Evolutionary conservation across 345 rosid species (phyloP), one percentile per base, ranked within the genome.

Genomic region (Populus alba): DNA sequence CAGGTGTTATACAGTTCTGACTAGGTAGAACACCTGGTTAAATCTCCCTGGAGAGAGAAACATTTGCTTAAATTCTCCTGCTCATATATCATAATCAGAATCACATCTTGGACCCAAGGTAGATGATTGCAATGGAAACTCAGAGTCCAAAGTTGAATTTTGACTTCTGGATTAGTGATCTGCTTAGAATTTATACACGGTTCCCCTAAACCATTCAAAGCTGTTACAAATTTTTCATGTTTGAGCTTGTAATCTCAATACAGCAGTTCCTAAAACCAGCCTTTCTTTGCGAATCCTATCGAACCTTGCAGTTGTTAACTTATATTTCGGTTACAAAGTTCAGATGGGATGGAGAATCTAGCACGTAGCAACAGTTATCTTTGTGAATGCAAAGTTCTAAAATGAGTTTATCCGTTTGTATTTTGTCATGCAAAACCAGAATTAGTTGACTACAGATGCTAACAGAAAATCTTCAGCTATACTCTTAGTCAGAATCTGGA

Each of bases 401-500:
- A 72, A 55, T 22, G 38, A 11, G 66, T 3, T 73, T 73, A 5
- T 57, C 9, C 27, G 6, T 53, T 20, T 53, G 59, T 53, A 18
- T 15, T 6, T 31, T 51, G 7, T 72, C 65, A 22, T 35, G 20
- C 17, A 33, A 67, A 72, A 55, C 10, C 66, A 72, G 47, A 47
- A 33, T 67, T n/a, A 67, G 43, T 20, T 53, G 23, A 8, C 43
- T 35, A 18, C 18, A 23, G 25, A 55, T 72, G 16, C 17, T 35
- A 72, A 27, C 23, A 47, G 31, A 11, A 72, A 57, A 31, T 20
- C n/a, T 35, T 13, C n/a, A 37, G 17, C 69, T 6, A 13, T 1
- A 73, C 62, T 68, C 74, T 7, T 69, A 78, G 13, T 73, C 75
- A 25, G 75, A 80, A 70, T 59, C 76, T 15, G 75, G 73, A 68